Conservation (phyloP, 2,329 filamentous ascomycete species). For the Fusarium musae region DNA sequence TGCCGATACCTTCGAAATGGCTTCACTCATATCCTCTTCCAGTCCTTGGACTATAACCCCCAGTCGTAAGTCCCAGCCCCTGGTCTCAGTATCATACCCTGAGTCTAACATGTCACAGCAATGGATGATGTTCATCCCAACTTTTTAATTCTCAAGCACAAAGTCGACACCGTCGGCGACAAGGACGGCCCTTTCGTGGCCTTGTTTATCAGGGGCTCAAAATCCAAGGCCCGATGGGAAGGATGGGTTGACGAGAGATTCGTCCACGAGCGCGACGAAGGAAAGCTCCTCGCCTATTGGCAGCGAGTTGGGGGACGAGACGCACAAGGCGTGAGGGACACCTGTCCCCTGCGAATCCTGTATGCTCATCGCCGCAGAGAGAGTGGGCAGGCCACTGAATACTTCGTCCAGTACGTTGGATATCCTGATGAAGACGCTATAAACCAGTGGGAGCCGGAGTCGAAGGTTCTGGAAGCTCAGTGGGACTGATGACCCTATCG, state of each 20-base stretch:
- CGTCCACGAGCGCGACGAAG: not conserved
- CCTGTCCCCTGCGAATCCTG: not conserved
- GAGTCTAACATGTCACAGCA: not conserved
- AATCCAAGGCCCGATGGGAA: not conserved
- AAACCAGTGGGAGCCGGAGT: not conserved
- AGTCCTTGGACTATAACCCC: not conserved
- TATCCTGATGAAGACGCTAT: not conserved
- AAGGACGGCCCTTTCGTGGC: not conserved
- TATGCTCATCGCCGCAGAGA: not conserved
- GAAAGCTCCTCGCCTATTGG: not conserved
- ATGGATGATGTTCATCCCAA: not conserved
- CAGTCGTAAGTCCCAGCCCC: not conserved
- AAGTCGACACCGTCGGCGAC: not conserved
- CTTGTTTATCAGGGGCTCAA: not conserved
- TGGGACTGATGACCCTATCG: not conserved
- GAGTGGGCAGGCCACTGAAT: not conserved
- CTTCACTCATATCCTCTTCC: not conserved
- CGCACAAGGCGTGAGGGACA: not conserved
- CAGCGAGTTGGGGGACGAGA: not conserved
- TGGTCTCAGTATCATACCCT: accelerated
- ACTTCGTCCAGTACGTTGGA: not conserved
- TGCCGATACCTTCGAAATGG: not conserved
- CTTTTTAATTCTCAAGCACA: not conserved
- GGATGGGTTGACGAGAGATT: not conserved
- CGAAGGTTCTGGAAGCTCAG: not conserved